Evolutionary conservation across 352 stramenopile genomes (phyloP), one percentile per base, ranked within the genome.

Genomic region (Vaucheria bursata): DNA sequence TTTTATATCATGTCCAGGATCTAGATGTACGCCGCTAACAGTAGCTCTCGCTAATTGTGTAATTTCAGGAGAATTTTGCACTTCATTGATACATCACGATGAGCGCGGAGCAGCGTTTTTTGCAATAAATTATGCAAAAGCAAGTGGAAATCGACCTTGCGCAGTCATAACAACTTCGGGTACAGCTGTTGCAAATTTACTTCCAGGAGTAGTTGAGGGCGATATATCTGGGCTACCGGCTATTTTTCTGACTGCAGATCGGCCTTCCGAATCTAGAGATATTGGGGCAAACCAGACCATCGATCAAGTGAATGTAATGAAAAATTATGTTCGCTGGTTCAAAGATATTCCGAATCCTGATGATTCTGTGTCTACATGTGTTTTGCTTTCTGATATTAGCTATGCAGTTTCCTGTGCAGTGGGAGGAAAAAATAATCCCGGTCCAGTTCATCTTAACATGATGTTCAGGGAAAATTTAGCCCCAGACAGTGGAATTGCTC

Each of bases 381-480:
- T 49, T 32, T 40, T 85, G 32, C 73, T 85, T 0, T 81, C 71
- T 68, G 76, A 84, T 65, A 53, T 85, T 39, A 59, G 75, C 65
- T 45, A 1, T n/a, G 59, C 29, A 12, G 65, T n/a, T n/a, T 5
- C 18, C 18, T 8, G 18, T 18, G 33, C 52, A 34, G 34, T 64
- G 29, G 73, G 49, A 34, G 12, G 59, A 35, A n/a, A 72, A 29
- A n/a, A n/a, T n/a, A n/a, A n/a, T n/a, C n/a, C n/a, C n/a, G 80
- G 80, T 7, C 80, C 80, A 2, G 80, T 85, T n/a, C 80, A 85
- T 40, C 50, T 85, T 1, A 85, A 85, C 78, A 81, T 85, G 38
- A 68, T 73, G 80, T 83, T 85, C 36, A 49, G 77, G 29, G 80
- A 85, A 50, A 85, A 85, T 49, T 64, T 85, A 37, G 80, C 80